Evolutionary conservation across 176 grass and related monocot species (phyloP), one percentile per base, ranked within the genome.

Genomic region (Echinochloa phyllopogon): DNA sequence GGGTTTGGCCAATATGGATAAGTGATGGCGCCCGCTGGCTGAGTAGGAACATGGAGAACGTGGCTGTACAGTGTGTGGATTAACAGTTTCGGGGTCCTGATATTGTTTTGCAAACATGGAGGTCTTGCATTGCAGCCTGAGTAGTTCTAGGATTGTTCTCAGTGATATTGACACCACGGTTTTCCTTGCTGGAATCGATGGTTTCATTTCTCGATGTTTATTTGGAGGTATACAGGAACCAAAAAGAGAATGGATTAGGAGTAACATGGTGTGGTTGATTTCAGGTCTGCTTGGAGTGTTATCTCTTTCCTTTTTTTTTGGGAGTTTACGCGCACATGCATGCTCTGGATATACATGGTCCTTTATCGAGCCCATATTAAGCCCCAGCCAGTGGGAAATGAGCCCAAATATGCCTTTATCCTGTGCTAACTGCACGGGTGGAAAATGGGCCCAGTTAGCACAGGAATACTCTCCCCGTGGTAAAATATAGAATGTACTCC

Each of bases 11-110:
- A 65, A 36, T 62, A 52, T 83, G 36, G 20, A 40, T 33, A 40
- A 62, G 45, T 50, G 42, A 41, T 29, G 42, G 21, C 61, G 16
- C 67, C 14, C 55, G 37, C 63, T 63, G 20, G 2, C 16, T 71
- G 27, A 58, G 64, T 36, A 58, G 6, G 72, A 75, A 75, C 65
- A 62, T 29, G 29, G 17, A 57, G 60, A 80, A 85, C 69, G 48
- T 85, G 87, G 17, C 38, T 79, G 27, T 14, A 62, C 81, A 79
- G 65, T 47, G 56, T 64, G 53, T 42, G 25, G 55, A 78, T 24
- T 62, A 55, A 44, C 29, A 33, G 29, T 1, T 33, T 33, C 29
- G 29, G 29, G 1, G 73, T 71, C 50, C 36, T 63, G 64, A 10
- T 53, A 60, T 77, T 55, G 23, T 78, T 53, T 53, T 14, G 14